Evolutionary conservation across 2,329 filamentous ascomycete genomes (phyloP).

Genomic region (Chalaropsis ovoidea): DNA sequence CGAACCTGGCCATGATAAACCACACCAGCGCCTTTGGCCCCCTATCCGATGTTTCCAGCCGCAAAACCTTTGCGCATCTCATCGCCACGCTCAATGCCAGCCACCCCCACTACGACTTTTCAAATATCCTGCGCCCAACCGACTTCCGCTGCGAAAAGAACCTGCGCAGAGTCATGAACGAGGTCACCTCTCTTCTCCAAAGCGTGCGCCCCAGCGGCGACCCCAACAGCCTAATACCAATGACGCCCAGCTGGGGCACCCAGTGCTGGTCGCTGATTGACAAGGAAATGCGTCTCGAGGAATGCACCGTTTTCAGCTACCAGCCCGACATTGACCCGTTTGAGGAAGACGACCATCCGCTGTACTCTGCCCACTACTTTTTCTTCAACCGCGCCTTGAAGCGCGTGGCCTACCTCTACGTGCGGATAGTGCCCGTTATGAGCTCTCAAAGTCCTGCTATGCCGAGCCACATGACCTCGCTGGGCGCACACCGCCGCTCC

Average conservation of each 20-base stretch:
- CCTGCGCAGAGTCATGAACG: conserved; percentile 71
- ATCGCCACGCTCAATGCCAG: conserved; percentile 95
- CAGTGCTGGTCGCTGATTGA: conserved; percentile 88
- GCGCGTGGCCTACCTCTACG: conserved; percentile 85
- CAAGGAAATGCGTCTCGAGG: conserved; percentile 83
- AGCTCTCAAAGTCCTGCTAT: conserved; percentile 49
- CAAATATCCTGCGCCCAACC: conserved; percentile 73
- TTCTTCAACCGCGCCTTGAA: conserved; percentile 93
- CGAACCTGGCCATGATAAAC: conserved; percentile 49
- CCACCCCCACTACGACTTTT: conserved; percentile 89
- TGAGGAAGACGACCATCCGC: conserved; percentile 80
- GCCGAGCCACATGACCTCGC: conserved; percentile 31
- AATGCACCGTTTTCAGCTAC: conserved; percentile 85
- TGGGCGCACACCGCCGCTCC: conserved; percentile 16
- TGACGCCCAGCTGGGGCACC: conserved; percentile 57
- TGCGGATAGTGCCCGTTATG: conserved; percentile 75
- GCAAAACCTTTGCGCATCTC: conserved; percentile 87
- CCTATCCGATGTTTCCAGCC: conserved; percentile 75
- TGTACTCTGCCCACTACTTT: conserved; percentile 95
- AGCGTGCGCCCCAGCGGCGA: conserved; percentile 61
- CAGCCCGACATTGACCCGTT: conserved; percentile 83
- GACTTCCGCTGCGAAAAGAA: conserved; percentile 84
- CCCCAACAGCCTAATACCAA: conserved; percentile 29
- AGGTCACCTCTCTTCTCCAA: conserved; percentile 75
- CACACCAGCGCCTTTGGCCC: conserved; percentile 86